Evolutionary conservation across 768 basidiomycete genomes (phyloP), one percentile per base, ranked within the genome.

Genomic region (Vararia minispora): DNA sequence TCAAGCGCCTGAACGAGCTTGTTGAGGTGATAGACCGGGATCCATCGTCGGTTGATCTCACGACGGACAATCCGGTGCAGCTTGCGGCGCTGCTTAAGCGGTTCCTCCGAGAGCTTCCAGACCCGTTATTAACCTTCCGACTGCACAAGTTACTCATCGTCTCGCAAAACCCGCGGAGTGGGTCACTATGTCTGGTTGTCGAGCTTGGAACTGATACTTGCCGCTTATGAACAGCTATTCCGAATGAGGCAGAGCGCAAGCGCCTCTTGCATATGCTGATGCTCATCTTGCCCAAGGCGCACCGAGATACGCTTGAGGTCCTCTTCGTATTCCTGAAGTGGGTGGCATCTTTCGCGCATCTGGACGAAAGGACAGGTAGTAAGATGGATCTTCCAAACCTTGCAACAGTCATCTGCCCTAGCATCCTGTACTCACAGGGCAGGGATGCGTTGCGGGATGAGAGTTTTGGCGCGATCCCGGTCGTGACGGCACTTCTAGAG

Each of bases 281-380:
- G 28, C 65, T 92, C 40, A 65, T 98, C 6, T 63, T 99, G 53
- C 95, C 95, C 24, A 90, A 89, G 62, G 74, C 76, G 44, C 88
- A 99, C 58, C 80, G 95, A 46, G 95, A 99, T 60, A 97, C 94
- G 14, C 78, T 95, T 76, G 95, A 99, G 60, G 88, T 95, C 35
- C 65, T 99, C 35, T 97, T 95, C 55, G 92, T 95, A 22, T 99
- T 99, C 66, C 71, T 99, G 48, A 95, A 97, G 61, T 99, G 95
- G 95, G 95, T 99, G 9, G 94, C 94, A 8, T 95, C 91, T 2
- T 99, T 99, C 58, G 90, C 95, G 34, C 94, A 99, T 60, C 78
- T 92, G 66, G 92, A 97, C 53, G 89, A 91, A 49, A 87, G 88
- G 54, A 97, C 94, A 0, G 92, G 92, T 28, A 92, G 87, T 63